phyloP scores from a whole-genome alignment of 2,329 filamentous ascomycete genomes.

The Pseudocercospora fuligena region DNA sequence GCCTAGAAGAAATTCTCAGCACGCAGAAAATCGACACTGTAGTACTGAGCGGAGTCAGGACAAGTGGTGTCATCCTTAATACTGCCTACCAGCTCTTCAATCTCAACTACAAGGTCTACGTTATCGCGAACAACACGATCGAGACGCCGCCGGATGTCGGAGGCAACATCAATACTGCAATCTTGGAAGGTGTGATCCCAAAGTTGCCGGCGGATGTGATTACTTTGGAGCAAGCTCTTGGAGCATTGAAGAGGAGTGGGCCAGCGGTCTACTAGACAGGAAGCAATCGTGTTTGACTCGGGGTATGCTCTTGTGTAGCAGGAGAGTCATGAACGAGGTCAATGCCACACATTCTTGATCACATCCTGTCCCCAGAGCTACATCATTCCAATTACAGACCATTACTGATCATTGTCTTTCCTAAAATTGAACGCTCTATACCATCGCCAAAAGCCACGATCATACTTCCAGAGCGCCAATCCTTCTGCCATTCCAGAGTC shows the following conservation, averaged over 20 bases:
- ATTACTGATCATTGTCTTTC: background rate
- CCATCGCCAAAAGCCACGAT: constrained; percentile 48
- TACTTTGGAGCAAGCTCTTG: constrained; percentile 40
- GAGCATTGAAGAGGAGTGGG: constrained; percentile 34
- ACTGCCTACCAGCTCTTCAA: constrained; percentile 52
- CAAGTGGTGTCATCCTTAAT: constrained; percentile 50
- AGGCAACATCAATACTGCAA: constrained; percentile 35
- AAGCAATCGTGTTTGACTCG: background rate
- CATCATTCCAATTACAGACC: too few relatives aligned
- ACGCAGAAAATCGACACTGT: constrained; percentile 49
- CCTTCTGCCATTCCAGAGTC: constrained; percentile 45
- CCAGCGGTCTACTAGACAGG: constrained; percentile 34
- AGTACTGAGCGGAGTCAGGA: constrained; percentile 47
- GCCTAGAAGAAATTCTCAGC: constrained; percentile 48
- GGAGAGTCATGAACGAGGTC: too few relatives aligned
- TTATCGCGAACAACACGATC: constrained; percentile 41
- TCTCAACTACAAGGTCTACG: constrained; percentile 48
- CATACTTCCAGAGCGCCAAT: constrained; percentile 50
- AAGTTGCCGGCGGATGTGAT: constrained; percentile 40
- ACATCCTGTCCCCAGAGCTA: too few relatives aligned
- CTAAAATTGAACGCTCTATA: constrained; percentile 44
- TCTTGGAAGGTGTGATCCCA: constrained; percentile 38
- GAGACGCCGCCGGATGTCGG: constrained; percentile 33
- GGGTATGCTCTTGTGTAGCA: background rate
- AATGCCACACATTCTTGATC: too few relatives aligned